These are phyloP conservation scores for Schizochytrium sp. DNA, from an alignment of 108 stramenopile species.

Conservation along the genomic window DNA sequence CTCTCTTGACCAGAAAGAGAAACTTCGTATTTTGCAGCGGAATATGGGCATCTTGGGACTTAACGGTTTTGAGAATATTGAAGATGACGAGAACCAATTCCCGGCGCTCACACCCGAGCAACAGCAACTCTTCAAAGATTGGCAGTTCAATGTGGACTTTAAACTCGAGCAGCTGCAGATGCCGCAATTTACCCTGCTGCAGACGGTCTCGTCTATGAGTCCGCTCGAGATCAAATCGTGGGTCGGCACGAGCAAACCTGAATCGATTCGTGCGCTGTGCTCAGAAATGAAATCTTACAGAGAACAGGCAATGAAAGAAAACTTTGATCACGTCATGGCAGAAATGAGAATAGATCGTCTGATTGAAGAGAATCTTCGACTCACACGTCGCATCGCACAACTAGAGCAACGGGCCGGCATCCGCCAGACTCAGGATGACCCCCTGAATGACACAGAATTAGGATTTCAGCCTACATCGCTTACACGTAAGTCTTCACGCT, in stretches of 20 bases:
- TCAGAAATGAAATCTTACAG: constrained; percentile 51
- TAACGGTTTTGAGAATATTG: not conserved
- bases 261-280: constrained; percentile 41
- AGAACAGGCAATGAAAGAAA: constrained; percentile 56
- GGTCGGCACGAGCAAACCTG: constrained; percentile 24
- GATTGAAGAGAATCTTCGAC: constrained; percentile 24
- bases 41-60: constrained; percentile 56
- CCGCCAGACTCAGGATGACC: not conserved
- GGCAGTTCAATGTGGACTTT: constrained; percentile 58
- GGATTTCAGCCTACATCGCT: not conserved
- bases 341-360: constrained; percentile 54
- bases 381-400: not conserved
- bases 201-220: constrained; percentile 47
- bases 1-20: constrained; percentile 35
- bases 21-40: constrained; percentile 43
- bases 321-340: constrained; percentile 55
- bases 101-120: constrained; percentile 49
- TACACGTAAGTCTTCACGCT: not conserved
- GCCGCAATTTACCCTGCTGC: constrained; percentile 54
- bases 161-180: constrained; percentile 40
- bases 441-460: not conserved
- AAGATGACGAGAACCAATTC: constrained; percentile 6
- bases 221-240: constrained; percentile 33
- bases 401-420: not conserved
- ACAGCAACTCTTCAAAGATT: constrained; percentile 40